Percentiles rank a stretch among this genome's conserved stretches.
These are phyloP conservation scores for Penicillium alfredii DNA, from an alignment of 495 filamentous ascomycete genomes.

Conservation along the genomic window DNA sequence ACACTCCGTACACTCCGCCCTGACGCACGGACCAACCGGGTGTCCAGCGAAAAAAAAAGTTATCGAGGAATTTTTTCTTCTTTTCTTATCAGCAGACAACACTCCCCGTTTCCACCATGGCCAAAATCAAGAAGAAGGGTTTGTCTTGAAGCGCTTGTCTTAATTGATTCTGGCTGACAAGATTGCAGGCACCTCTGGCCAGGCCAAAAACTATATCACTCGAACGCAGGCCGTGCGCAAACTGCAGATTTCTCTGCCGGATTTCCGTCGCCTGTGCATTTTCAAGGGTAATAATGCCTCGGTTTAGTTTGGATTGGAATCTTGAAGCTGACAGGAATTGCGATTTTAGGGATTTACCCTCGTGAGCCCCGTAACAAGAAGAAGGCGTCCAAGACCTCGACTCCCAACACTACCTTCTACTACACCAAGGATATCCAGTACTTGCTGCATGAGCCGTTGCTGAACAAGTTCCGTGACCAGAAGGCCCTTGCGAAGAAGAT, in stretches of 20 bases:
- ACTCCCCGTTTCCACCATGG: conserved; percentile 50
- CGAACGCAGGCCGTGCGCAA: conserved; percentile 94
- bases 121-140: conserved; percentile 90
- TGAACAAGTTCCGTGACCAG: conserved; percentile 93
- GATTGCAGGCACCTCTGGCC: conserved; percentile 67
- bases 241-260: conserved; percentile 91
- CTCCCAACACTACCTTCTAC: conserved; percentile 91
- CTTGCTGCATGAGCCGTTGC: conserved; percentile 91
- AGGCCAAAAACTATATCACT: conserved; percentile 97
- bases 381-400: conserved; percentile 88
- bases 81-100: conserved; percentile 27
- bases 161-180: conserved; percentile 15
- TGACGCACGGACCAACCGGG: conserved; percentile 35
- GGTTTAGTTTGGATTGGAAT: no score
- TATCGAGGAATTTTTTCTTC: conserved; percentile 36
- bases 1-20: conserved; percentile 30
- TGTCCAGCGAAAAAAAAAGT: conserved; percentile 33
- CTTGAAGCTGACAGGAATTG: conserved; percentile 10
- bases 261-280: conserved; percentile 96
- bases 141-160: conserved; percentile 7
- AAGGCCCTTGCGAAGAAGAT: conserved; percentile 97
- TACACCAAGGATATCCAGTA: conserved; percentile 99
- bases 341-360: conserved; percentile 74
- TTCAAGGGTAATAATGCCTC: conserved; percentile 94
- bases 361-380: conserved; percentile 94